These are phyloP conservation scores for Hansenula anomala DNA, from an alignment of 1,139 yeast species.

Conservation along the genomic window DNA sequence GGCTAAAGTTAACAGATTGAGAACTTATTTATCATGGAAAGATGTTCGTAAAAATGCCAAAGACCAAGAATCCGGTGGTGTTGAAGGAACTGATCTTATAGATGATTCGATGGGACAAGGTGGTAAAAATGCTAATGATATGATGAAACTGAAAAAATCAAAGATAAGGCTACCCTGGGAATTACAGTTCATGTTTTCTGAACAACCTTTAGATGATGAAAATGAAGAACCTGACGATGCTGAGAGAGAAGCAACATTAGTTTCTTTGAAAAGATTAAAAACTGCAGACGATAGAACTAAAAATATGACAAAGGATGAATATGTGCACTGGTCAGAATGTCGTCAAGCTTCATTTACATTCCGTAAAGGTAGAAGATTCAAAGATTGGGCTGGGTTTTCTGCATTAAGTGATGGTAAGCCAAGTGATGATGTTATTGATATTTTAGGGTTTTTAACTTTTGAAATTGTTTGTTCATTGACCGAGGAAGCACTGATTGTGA, in stretches of 20 bases:
- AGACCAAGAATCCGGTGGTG: constrained; percentile 73
- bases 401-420: constrained; percentile 87
- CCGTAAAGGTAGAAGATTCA: constrained; percentile 83
- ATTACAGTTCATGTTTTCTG: constrained; percentile 85
- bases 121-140: constrained; percentile 38
- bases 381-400: constrained; percentile 94
- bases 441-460: constrained; percentile 89
- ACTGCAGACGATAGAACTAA: constrained; percentile 92
- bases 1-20: constrained; percentile 86
- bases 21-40: constrained; percentile 94
- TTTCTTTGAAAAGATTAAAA: constrained; percentile 81
- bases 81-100: constrained; percentile 26
- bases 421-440: constrained; percentile 94
- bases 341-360: constrained; percentile 96
- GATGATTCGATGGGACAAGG: constrained; percentile 34
- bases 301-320: constrained; percentile 94
- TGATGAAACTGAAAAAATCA: constrained; percentile 69
- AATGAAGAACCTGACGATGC: constrained; percentile 71
- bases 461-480: constrained; percentile 95
- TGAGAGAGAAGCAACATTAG: constrained; percentile 85
- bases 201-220: constrained; percentile 82
- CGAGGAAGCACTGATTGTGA: constrained; percentile 83
- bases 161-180: constrained; percentile 94
- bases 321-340: constrained; percentile 98
- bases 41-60: constrained; percentile 96